Evolutionary conservation across 306 rosid genomes (phyloP), one percentile per base, ranked within the genome.

Genomic region (Cucumis cinereus): DNA sequence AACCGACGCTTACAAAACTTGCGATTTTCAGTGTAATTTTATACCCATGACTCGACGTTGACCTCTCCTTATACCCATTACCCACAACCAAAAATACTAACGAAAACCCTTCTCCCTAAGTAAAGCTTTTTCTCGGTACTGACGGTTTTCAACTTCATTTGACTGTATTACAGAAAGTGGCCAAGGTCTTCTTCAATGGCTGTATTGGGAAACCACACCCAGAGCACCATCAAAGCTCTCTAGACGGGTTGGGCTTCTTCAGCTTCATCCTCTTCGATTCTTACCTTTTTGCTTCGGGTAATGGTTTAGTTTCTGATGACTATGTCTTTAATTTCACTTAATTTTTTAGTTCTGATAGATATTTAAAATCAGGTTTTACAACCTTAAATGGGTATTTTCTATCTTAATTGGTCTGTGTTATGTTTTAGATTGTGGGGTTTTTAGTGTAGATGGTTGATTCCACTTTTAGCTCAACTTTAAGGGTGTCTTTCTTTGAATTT

Each of bases 21-120:
- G 1, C 30, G 20, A 22, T 68, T 68, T 22, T 68, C 56, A 68
- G 36, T 43, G 56, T 6, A 10, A 11, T n/a, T 8, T 40, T 69
- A 14, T 13, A 43, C 36, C 54, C 20, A 38, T 10, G 54, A 67
- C 73, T 40, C 15, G 23, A 10, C 54, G 30, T 70, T 70, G 58
- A 70, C 75, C 58, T 1, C 7, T 11, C 24, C 9, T 68, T 68
- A 1, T 15, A 8, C 58, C 56, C 57, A n/a, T n/a, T 15, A 8
- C 58, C 10, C 47, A 36, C 40, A 6, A 41, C 14, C n/a, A 10
- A 26, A 43, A 68, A 0, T 23, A 14, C 33, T 47, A 11, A 41
- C 12, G 45, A 68, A 58, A 68, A 68, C 74, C 74, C 74, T 43
- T 68, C 74, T 68, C 2, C 53, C 26, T 68, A 68, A 68, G 74